A percentile compares a stretch with the other conserved stretches of the same genome.
These are phyloP conservation scores for Stephanodiscus triporus DNA, from an alignment of 108 stramenopile species.

Conservation along the genomic window DNA sequence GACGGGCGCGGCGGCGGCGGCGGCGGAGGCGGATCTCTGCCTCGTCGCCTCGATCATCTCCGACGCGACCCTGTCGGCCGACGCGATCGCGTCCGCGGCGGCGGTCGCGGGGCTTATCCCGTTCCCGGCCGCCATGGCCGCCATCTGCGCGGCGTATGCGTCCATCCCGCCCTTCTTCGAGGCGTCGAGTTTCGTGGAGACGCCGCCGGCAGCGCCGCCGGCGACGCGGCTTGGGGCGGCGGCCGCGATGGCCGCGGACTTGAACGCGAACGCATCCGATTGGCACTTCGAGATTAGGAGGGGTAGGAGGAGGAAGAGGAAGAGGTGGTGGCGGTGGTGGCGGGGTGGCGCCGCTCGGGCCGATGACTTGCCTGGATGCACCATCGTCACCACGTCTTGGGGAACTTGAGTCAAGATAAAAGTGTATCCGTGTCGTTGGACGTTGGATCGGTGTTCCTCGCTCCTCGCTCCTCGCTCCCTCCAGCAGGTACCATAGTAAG, in stretches of 20 bases:
- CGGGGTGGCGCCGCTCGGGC: neutral
- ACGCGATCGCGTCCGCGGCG: neutral
- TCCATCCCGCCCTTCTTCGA: constrained; percentile 77
- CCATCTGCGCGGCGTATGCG: constrained; percentile 26
- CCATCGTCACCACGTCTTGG: no score
- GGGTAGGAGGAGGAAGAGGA: neutral
- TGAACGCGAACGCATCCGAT: neutral
- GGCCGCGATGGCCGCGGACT: no score
- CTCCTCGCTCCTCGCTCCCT: no score
- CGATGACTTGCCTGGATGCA: no score
- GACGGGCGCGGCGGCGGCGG: constrained; percentile 7
- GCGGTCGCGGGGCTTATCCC: neutral
- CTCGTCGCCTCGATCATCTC: constrained; percentile 8
- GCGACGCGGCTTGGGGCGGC: neutral
- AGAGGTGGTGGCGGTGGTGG: neutral
- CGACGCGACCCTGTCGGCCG: neutral
- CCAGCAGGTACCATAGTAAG: no score
- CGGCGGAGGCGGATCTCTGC: neutral
- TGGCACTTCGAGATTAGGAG: neutral
- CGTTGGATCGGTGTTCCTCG: no score
- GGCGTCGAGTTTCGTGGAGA: constrained; percentile 31
- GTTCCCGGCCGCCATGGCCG: neutral
- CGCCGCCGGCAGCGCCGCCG: neutral
- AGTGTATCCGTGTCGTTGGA: no score
- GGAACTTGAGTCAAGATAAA: no score